Base-by-base conservation (phyloP, 177 flowering plant genomes). In the Telopea speciosissima region DNA sequence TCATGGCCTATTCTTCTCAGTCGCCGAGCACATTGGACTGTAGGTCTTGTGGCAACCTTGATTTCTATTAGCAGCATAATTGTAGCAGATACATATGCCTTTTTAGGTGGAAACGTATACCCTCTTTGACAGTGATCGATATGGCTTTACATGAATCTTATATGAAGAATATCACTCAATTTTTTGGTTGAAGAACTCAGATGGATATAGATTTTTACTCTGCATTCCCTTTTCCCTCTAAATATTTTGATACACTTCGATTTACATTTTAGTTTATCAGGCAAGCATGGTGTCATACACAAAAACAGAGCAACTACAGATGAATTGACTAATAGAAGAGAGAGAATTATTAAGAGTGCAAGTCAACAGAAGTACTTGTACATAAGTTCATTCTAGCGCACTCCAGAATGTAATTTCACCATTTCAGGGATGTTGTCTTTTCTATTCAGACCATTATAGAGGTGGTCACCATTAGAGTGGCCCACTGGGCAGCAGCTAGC, bases 61-160 rank as follows among this genome's bases (percentile, higher is more conserved):
- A 85, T 93, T 76, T 85, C 96, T 69, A 16, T 91, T 59, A 89
- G 98, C 84, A 85, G 97, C 81, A 86, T 93, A 67, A 89, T 96
- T 78, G 96, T 96, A 64, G 98, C 99, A 11, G 98, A 96, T 76
- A 89, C 97, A n/a, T 93, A 21, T 88, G 99, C 97, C 58, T 96
- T 84, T 80, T 70, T 91, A 26, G 94, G 96, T 75, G 99, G 99
- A 71, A 95, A 89, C 92, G 97, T 92, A 86, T 42, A 71, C 25
- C 70, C 21, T 66, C 74, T 73, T 7, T 58, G 61, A n/a, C 24
- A n/a, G n/a, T 19, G 59, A 36, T 28, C 26, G 19, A 14, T 54
- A 28, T 36, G 54, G 31, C 21, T 70, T 36, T 36, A 36, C 40
- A 36, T 63, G n/a, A n/a, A 52, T 56, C 7, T 12, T n/a, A 17